A percentile compares a stretch with the other conserved stretches of the same genome.
phyloP scores from a whole-genome alignment of 2,329 filamentous ascomycete genomes.

The Akanthomyces uredinophilus region DNA sequence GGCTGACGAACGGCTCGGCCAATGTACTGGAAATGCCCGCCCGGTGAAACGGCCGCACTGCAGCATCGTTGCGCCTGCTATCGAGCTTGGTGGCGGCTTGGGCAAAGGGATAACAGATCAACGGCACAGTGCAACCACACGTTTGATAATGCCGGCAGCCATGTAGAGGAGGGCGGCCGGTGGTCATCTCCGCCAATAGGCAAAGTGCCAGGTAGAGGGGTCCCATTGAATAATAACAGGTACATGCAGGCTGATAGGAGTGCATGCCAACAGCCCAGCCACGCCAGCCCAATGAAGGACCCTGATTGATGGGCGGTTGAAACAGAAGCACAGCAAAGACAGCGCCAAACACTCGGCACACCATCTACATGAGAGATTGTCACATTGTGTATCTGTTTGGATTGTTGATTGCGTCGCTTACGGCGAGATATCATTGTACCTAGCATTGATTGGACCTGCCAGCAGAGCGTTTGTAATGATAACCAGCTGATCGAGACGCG shows the following conservation, averaged over 20 bases:
- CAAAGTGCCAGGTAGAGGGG: background rate
- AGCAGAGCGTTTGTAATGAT: background rate
- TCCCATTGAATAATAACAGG: background rate
- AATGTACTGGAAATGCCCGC: background rate
- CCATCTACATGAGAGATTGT: background rate
- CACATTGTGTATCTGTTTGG: background rate
- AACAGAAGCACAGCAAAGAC: background rate
- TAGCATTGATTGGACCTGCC: background rate
- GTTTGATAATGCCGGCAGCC: constrained; percentile 1
- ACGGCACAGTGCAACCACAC: constrained; percentile 2
- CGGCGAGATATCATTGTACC: background rate
- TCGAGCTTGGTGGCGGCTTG: background rate
- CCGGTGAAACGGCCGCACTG: background rate
- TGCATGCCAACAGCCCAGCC: constrained; percentile 1
- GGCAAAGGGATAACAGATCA: constrained; percentile 6
- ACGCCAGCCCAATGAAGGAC: background rate
- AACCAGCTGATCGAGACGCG: background rate
- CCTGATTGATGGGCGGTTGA: background rate
- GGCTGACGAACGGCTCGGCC: background rate
- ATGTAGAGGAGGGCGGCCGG: background rate
- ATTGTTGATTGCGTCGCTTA: background rate
- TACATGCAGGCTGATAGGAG: constrained; percentile 6
- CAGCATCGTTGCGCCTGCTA: background rate
- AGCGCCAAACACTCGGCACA: background rate
- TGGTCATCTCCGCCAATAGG: background rate